Evolutionary conservation across 2,329 filamentous ascomycete species (phyloP).

Genomic region (Sporothrix euskadiensis): DNA sequence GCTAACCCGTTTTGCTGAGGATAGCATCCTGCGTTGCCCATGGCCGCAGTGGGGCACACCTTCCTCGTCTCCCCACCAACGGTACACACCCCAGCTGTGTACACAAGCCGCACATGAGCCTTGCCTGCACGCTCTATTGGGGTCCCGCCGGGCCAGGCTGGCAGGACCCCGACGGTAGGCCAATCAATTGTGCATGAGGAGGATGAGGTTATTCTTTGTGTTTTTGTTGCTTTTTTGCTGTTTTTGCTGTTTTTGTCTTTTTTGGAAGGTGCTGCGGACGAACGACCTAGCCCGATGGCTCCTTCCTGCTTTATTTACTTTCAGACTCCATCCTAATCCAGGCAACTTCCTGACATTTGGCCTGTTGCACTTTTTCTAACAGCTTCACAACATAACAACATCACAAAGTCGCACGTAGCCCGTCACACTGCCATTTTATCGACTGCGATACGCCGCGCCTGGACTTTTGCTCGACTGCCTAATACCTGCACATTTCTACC

Average conservation of each 20-base stretch:
- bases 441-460: neutral
- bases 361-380: neutral
- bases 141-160: constrained; percentile 13
- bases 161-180: constrained; percentile 12
- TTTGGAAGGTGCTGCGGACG: neutral
- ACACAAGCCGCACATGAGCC: constrained; percentile 6
- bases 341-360: neutral
- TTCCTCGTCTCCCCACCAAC: constrained; percentile 29
- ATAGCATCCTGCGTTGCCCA: constrained; percentile 11
- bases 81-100: constrained; percentile 10
- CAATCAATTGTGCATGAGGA: constrained; percentile 26
- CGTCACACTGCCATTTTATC: neutral
- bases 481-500: neutral
- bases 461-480: neutral
- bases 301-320: constrained; percentile 22
- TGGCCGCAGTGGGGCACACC: constrained; percentile 21
- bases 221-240: neutral
- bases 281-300: constrained; percentile 15
- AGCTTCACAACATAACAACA: constrained; percentile 14
- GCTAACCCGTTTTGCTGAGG: neutral
- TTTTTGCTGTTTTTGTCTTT: neutral
- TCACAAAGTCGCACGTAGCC: constrained; percentile 6
- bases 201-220: constrained; percentile 6
- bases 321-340: constrained; percentile 4
- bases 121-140: constrained; percentile 6